A percentile compares a stretch with the other conserved stretches of the same genome.
These are phyloP conservation scores for Ganoderma sp. DNA, from an alignment of 1,284 basidiomycete genomes.

Conservation along the genomic window DNA sequence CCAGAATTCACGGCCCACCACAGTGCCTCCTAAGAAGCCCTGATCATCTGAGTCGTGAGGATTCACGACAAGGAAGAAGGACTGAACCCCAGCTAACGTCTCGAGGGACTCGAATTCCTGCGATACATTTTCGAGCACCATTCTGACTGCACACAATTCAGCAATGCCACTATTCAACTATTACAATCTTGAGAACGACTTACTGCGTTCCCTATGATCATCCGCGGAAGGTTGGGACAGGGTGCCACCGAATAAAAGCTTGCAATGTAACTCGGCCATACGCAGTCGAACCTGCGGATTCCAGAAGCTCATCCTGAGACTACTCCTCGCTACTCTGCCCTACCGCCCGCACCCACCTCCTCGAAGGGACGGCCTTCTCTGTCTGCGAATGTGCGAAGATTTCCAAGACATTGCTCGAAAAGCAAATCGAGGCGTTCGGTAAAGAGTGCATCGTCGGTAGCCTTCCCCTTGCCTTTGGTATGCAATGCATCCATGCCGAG, in stretches of 20 bases:
- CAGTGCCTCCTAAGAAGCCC: conserved; percentile 67
- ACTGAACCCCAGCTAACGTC: conserved; percentile 56
- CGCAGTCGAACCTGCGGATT: conserved; percentile 58
- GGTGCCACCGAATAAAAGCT: conserved; percentile 50
- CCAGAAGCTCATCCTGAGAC: conserved; percentile 16
- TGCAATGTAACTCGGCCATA: conserved; percentile 63
- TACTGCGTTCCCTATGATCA: conserved; percentile 33
- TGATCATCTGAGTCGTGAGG: conserved; percentile 51
- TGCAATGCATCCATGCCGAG: conserved; percentile 13
- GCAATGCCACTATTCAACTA: background rate
- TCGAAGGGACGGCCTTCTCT: conserved; percentile 63
- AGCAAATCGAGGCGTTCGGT: conserved; percentile 65
- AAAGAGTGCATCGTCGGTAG: conserved; percentile 54
- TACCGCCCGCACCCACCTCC: conserved; percentile 51
- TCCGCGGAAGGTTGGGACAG: conserved; percentile 10
- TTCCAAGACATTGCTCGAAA: conserved; percentile 60
- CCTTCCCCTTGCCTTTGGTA: conserved; percentile 28
- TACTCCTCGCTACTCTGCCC: background rate
- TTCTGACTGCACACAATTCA: conserved; percentile 44
- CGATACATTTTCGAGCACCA: conserved; percentile 54
- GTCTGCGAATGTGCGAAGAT: conserved; percentile 62
- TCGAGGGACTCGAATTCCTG: conserved; percentile 57
- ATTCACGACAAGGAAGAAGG: conserved; percentile 65
- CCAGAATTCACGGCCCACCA: conserved; percentile 68
- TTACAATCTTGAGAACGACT: background rate